Percentiles rank a stretch among this genome's conserved stretches.
Evolutionary conservation across 1,284 basidiomycete genomes (phyloP).

Genomic region (Xerocomus amazonicus): DNA sequence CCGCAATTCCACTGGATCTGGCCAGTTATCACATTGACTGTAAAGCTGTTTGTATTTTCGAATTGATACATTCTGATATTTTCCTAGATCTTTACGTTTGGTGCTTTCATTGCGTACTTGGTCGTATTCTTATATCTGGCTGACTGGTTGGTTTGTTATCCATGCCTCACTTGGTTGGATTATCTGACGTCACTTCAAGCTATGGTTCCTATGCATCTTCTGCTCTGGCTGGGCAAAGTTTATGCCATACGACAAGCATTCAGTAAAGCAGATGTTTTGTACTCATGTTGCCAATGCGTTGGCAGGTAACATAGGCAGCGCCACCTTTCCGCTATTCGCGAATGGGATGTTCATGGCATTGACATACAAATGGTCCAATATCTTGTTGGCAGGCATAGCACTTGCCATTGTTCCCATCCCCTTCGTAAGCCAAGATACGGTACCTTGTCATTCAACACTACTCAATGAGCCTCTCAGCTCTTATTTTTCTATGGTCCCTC

Average conservation of each 20-base stretch:
- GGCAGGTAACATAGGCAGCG: conserved; percentile 55
- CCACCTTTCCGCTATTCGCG: conserved; percentile 63
- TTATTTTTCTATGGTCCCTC: conserved; percentile 61
- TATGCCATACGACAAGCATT: conserved; percentile 47
- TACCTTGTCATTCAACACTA: too few relatives aligned
- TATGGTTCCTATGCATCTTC: conserved; percentile 73
- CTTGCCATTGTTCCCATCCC: conserved; percentile 61
- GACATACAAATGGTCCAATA: conserved; percentile 67
- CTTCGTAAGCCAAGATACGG: conserved; percentile 41
- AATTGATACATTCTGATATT: neutral
- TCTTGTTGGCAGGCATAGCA: conserved; percentile 61
- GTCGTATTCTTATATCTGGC: conserved; percentile 69
- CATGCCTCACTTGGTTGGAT: neutral
- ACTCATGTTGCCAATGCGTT: neutral
- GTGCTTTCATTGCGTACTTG: conserved; percentile 57
- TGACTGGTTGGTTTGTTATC: conserved; percentile 48
- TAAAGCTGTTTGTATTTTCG: conserved; percentile 13
- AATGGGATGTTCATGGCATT: conserved; percentile 55
- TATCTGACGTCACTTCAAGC: conserved; percentile 31
- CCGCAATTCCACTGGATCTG: conserved; percentile 38
- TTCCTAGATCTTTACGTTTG: conserved; percentile 50
- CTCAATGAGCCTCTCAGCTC: conserved; percentile 31
- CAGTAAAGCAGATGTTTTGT: neutral
- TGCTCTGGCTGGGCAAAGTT: conserved; percentile 70
- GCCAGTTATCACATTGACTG: conserved; percentile 41